phyloP scores from a whole-genome alignment of 176 grass and related monocot species.

The Urochloa ruziziensis region DNA sequence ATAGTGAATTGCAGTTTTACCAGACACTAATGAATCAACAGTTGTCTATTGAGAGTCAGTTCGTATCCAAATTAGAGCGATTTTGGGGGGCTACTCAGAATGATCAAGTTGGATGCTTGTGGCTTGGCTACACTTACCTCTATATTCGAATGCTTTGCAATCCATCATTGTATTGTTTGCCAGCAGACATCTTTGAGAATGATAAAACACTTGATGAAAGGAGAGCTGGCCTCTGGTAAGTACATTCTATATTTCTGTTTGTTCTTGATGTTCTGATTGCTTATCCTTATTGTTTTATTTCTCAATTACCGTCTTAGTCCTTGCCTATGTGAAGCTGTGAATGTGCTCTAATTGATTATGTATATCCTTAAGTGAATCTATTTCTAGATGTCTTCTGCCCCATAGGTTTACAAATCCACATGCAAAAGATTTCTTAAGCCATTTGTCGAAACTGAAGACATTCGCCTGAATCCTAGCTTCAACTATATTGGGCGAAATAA shows the following conservation, averaged over 20 bases:
- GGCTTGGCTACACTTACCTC: conserved; percentile 92
- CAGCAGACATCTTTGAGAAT: conserved; percentile 68
- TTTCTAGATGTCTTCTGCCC: too few relatives aligned
- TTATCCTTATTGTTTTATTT: too few relatives aligned
- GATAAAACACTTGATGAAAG: conserved; percentile 90
- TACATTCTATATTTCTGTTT: conserved; percentile 18
- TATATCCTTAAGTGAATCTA: too few relatives aligned
- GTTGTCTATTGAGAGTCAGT: conserved; percentile 97
- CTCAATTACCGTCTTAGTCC: too few relatives aligned
- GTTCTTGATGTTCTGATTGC: not conserved
- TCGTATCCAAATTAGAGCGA: conserved; percentile 79
- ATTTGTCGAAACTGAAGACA: too few relatives aligned
- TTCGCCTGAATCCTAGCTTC: too few relatives aligned
- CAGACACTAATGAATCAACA: conserved; percentile 97
- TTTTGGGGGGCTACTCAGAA: conserved; percentile 92
- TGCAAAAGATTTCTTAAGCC: too few relatives aligned
- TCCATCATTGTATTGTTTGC: conserved; percentile 88
- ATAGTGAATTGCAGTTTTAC: conserved; percentile 92
- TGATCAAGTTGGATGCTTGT: conserved; percentile 79
- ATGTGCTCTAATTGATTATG: too few relatives aligned
- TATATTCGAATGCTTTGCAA: conserved; percentile 91
- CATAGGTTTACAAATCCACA: too few relatives aligned
- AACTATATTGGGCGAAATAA: too few relatives aligned
- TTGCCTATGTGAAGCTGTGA: too few relatives aligned
- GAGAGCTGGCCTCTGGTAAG: conserved; percentile 90